A percentile compares a stretch with the other conserved stretches of the same genome.
Evolutionary conservation across 257 asterid genomes (phyloP).

Genomic region (Knoxia roxburghii): DNA sequence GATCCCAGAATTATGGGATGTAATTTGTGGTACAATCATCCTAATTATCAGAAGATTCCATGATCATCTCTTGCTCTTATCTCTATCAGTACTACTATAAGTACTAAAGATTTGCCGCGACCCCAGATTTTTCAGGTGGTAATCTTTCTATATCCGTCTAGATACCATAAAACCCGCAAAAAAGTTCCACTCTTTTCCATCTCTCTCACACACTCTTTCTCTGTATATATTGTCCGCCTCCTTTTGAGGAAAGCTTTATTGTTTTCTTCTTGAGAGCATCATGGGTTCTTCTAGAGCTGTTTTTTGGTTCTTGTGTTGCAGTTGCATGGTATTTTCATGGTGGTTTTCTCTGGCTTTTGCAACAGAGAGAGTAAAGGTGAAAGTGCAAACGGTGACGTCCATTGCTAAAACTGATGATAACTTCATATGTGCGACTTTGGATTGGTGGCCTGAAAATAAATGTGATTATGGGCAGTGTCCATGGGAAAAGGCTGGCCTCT

Average conservation of each 20-base stretch:
- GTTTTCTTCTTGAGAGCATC: background rate
- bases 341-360: conserved; percentile 18
- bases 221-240: background rate
- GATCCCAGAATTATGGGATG: too few relatives aligned
- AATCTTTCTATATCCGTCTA: conserved; percentile 3
- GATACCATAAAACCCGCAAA: background rate
- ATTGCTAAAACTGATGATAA: conserved; percentile 60
- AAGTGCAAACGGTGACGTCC: conserved; percentile 35
- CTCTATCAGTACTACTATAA: too few relatives aligned
- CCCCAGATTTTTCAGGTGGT: background rate
- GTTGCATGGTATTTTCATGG: conserved; percentile 19
- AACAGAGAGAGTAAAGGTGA: conserved; percentile 42
- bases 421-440: conserved; percentile 69
- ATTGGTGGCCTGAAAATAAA: conserved; percentile 79
- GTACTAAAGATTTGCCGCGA: conserved; percentile 7
- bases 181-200: background rate
- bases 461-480: conserved; percentile 69
- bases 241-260: background rate
- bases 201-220: too few relatives aligned
- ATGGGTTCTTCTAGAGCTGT: conserved; percentile 19
- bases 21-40: too few relatives aligned
- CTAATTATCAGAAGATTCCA: too few relatives aligned
- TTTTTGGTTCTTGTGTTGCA: conserved; percentile 11
- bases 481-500: conserved; percentile 61
- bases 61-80: too few relatives aligned